Evolutionary conservation across 2,329 filamentous ascomycete genomes (phyloP).

Genomic region (Talaromyces sp.): DNA sequence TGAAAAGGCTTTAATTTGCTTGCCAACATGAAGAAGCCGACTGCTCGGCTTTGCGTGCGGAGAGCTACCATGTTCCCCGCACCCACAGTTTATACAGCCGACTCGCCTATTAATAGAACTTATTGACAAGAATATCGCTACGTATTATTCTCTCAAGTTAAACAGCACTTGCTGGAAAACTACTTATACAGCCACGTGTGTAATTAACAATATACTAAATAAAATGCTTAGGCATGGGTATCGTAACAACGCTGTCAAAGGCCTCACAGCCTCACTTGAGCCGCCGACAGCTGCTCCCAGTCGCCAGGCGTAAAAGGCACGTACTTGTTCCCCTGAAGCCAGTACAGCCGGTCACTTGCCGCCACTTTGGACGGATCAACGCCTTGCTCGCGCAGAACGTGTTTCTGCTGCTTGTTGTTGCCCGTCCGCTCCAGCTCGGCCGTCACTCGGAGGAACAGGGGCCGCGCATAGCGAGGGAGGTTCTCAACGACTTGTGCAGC

Average conservation of each 20-base stretch:
- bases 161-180: too few relatives aligned
- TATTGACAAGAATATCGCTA: too few relatives aligned
- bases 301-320: constrained; percentile 60
- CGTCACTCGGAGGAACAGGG: constrained; percentile 68
- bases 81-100: constrained; percentile 5
- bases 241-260: constrained; percentile 10
- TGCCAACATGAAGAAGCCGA: background rate
- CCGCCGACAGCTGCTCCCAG: constrained; percentile 62
- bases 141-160: too few relatives aligned
- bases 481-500: constrained; percentile 51
- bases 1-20: background rate
- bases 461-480: constrained; percentile 69
- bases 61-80: background rate
- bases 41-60: background rate
- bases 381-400: constrained; percentile 63
- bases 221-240: background rate
- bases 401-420: constrained; percentile 86
- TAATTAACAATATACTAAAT: background rate
- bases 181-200: background rate
- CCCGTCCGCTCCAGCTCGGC: constrained; percentile 63
- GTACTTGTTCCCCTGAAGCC: constrained; percentile 63
- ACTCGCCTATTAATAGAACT: too few relatives aligned
- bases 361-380: constrained; percentile 54
- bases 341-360: constrained; percentile 51
- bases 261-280: constrained; percentile 65